These are phyloP conservation scores for Elsinoe fawcettii DNA, from an alignment of 2,329 filamentous ascomycete species.

Conservation along the genomic window DNA sequence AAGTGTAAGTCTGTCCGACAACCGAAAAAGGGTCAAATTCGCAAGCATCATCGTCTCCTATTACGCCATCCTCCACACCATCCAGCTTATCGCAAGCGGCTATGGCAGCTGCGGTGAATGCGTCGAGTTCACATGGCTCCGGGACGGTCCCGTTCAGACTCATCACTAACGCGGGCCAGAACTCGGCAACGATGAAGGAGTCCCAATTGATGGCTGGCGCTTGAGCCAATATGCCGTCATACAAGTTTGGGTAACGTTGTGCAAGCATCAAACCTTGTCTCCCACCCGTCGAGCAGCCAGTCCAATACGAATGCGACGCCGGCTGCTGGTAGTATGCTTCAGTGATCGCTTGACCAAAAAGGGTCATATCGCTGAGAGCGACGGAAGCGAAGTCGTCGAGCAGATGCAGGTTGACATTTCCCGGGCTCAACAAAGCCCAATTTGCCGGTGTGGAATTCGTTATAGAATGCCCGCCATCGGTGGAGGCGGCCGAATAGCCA, in stretches of 20 bases:
- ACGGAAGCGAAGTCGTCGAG: constrained; percentile 31
- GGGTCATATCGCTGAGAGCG: constrained; percentile 29
- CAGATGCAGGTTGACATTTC: constrained; percentile 29
- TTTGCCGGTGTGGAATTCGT: background rate
- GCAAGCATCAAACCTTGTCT: constrained; percentile 33
- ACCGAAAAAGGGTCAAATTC: constrained; percentile 26
- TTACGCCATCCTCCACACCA: constrained; percentile 32
- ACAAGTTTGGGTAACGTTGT: constrained; percentile 32
- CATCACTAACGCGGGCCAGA: constrained; percentile 23
- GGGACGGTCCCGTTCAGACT: constrained; percentile 17
- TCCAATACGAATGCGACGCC: constrained; percentile 30
- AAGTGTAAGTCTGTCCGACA: constrained; percentile 20
- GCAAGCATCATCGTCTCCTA: constrained; percentile 26
- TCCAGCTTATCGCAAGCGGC: constrained; percentile 32
- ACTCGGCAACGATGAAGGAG: constrained; percentile 24
- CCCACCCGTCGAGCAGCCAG: constrained; percentile 34
- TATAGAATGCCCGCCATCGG: background rate
- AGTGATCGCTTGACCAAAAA: constrained; percentile 28
- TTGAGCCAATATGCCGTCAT: constrained; percentile 35
- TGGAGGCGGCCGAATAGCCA: background rate
- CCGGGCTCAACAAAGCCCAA: constrained; percentile 24
- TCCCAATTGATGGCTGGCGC: constrained; percentile 22
- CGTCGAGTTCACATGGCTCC: constrained; percentile 30
- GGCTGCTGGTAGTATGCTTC: constrained; percentile 27
- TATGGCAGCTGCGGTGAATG: constrained; percentile 30